phyloP scores from a whole-genome alignment of 257 asterid genomes.

The Solanum pinnatisectum region DNA sequence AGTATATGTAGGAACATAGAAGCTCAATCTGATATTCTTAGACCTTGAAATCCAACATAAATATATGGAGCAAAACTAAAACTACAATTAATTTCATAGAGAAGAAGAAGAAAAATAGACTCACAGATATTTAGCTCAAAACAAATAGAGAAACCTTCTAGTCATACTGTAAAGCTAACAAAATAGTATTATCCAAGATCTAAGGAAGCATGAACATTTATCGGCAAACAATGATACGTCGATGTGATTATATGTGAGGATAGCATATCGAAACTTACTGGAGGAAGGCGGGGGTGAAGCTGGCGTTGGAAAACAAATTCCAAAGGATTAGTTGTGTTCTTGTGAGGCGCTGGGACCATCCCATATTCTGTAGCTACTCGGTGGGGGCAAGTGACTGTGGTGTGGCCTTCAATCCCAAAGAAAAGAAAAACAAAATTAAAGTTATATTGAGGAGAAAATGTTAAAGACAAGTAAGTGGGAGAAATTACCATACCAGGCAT shows the following conservation, averaged over 20 bases:
- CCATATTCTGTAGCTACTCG: constrained; percentile 79
- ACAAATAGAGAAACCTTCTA: neutral
- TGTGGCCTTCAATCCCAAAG: constrained; percentile 60
- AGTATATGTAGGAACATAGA: neutral
- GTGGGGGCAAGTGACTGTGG: constrained; percentile 84
- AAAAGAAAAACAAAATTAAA: neutral
- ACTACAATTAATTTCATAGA: neutral
- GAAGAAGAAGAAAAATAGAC: neutral
- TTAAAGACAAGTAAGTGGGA: neutral
- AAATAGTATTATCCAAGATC: neutral
- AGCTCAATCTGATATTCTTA: neutral
- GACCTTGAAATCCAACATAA: neutral
- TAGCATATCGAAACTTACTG: constrained; percentile 22
- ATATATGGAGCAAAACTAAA: neutral
- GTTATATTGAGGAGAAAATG: neutral
- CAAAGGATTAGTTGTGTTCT: constrained; percentile 37
- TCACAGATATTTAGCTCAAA: neutral
- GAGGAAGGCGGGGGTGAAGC: constrained; percentile 39
- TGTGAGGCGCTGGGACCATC: constrained; percentile 63
- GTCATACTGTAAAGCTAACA: neutral
- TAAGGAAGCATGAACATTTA: neutral
- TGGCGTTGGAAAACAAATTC: constrained; percentile 85
- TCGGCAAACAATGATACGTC: neutral
- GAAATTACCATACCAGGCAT: constrained; percentile 83
- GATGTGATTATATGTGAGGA: neutral